These are phyloP conservation scores for Pulchroboletus neoregius DNA, from an alignment of 1,284 basidiomycete species.

Conservation along the genomic window DNA sequence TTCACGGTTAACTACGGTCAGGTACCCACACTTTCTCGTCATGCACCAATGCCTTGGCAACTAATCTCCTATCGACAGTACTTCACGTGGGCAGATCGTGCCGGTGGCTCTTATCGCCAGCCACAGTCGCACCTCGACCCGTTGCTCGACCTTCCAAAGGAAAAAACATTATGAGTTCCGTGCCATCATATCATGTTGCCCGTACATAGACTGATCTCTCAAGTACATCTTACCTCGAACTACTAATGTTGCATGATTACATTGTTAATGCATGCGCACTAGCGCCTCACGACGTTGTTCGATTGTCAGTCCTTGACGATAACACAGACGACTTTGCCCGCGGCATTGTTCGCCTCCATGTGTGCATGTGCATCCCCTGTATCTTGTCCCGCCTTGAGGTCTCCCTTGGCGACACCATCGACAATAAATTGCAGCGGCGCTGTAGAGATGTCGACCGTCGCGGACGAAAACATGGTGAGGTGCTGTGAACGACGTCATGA, in stretches of 20 bases:
- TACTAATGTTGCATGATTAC: no score
- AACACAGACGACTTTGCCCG: not conserved
- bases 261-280: slow-evolving; percentile 12
- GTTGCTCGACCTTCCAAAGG: slow-evolving; percentile 60
- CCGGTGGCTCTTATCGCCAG: slow-evolving; percentile 82
- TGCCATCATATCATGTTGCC: no score
- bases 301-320: not conserved
- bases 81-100: slow-evolving; percentile 93
- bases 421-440: no score
- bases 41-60: not conserved
- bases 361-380: not conserved
- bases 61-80: slow-evolving; percentile 50
- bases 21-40: slow-evolving; percentile 22
- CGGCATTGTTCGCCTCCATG: not conserved
- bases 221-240: no score
- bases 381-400: not conserved
- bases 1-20: slow-evolving; percentile 94
- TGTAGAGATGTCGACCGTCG: no score
- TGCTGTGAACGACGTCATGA: no score
- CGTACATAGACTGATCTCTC: not conserved
- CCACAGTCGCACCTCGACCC: slow-evolving; percentile 86
- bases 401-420: no score
- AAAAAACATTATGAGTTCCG: slow-evolving; percentile 28
- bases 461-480: no score
- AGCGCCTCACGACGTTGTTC: no score